Conservation (phyloP, 83 land plant species). For the Isoetes engelmannii region DNA sequence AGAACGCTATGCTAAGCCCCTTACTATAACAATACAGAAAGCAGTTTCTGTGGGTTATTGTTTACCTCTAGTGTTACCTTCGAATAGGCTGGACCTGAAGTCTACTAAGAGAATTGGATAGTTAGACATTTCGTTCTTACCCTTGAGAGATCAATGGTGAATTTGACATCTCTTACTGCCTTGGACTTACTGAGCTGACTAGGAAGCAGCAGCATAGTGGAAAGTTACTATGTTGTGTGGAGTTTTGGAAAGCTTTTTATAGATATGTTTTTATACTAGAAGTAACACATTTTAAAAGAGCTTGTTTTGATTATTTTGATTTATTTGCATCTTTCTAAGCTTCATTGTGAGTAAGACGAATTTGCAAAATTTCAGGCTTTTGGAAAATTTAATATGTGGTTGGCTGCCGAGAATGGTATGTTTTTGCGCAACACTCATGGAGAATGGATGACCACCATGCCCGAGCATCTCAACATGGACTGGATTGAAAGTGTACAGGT, state of each 20-base stretch:
- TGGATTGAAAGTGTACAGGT: conserved; percentile 49
- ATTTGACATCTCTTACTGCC: no score
- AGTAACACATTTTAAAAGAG: not conserved
- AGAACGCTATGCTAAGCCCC: not conserved
- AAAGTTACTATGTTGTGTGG: no score
- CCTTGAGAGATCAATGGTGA: no score
- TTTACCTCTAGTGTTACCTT: no score
- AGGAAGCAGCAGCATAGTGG: no score
- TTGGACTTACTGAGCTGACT: no score
- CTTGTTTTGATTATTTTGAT: not conserved
- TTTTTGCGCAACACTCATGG: conserved; percentile 28
- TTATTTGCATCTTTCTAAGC: not conserved
- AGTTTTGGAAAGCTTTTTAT: not conserved
- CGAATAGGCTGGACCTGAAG: no score
- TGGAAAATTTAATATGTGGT: conserved; percentile 16
- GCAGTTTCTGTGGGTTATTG: no score
- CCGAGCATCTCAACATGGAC: conserved; percentile 39
- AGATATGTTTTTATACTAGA: not conserved
- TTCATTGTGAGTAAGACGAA: not conserved
- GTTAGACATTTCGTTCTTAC: no score
- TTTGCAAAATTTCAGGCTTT: conserved; percentile 12
- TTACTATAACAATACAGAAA: no score
- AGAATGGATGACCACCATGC: conserved; percentile 33
- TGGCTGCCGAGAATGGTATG: conserved; percentile 27
- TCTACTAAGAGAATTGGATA: no score